phyloP scores from a whole-genome alignment of 352 stramenopile species.

The Thalassiosira sp. region DNA sequence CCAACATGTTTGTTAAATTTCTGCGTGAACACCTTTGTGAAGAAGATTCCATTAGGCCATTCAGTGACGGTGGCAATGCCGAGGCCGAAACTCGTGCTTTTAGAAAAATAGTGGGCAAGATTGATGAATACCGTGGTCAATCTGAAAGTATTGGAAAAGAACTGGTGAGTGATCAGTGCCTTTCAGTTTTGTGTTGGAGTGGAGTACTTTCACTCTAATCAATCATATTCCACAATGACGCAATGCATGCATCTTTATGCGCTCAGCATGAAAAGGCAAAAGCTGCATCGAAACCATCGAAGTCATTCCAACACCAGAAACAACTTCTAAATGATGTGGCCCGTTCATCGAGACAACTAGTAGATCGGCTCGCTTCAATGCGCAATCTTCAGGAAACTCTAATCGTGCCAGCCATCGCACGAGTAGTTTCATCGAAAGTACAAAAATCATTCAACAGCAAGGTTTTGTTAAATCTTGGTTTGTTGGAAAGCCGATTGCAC shows the following conservation, averaged over 20 bases:
- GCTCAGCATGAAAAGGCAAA: conserved; percentile 19
- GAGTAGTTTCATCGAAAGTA: conserved; percentile 52
- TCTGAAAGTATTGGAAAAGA: conserved; percentile 32
- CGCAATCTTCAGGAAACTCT: conserved; percentile 57
- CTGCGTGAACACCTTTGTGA: conserved; percentile 51
- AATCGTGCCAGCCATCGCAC: conserved; percentile 58
- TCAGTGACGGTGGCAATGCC: conserved; percentile 2
- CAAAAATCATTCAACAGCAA: conserved; percentile 78
- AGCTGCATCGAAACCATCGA: conserved; percentile 5
- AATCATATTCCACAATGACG: background rate
- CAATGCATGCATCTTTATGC: background rate
- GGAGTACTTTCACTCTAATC: background rate
- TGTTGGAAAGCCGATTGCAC: conserved; percentile 71
- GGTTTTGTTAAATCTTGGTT: conserved; percentile 62
- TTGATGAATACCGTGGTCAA: conserved; percentile 52
- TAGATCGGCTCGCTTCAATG: conserved; percentile 40
- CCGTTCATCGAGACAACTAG: conserved; percentile 38
- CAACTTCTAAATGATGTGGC: conserved; percentile 23
- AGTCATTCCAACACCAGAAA: too few relatives aligned
- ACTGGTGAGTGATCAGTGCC: conserved; percentile 20
- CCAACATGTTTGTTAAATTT: conserved; percentile 66
- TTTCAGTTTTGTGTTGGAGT: background rate
- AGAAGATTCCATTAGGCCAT: conserved; percentile 3
- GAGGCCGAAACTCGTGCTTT: conserved; percentile 37
- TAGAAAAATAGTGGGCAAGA: conserved; percentile 47